Evolutionary conservation across 129 eudicot species (phyloP).

Genomic region (Flaveria bidentis): DNA sequence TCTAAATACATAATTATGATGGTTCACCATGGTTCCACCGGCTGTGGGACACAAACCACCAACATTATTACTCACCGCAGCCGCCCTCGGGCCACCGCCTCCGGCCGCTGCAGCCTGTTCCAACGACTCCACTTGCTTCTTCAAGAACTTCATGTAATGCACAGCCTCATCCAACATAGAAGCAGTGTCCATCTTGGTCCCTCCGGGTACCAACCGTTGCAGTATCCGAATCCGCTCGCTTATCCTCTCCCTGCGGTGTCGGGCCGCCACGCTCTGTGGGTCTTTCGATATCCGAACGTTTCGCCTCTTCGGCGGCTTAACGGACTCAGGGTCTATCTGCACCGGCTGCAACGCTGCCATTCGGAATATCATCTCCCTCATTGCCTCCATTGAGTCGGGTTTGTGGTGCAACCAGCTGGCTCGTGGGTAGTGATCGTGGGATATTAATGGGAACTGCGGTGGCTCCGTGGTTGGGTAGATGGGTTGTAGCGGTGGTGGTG

Average conservation of each 20-base stretch:
- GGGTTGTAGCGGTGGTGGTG: conserved; percentile 1
- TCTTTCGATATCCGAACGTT: conserved; percentile 65
- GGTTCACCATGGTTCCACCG: not conserved
- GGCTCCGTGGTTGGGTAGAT: not conserved
- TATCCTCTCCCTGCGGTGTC: conserved; percentile 61
- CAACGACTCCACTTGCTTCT: conserved; percentile 61
- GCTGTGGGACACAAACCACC: conserved; percentile 16
- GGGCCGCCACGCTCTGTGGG: conserved; percentile 69
- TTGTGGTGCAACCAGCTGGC: conserved; percentile 38
- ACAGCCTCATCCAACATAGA: conserved; percentile 95
- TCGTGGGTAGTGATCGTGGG: conserved; percentile 30
- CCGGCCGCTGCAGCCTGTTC: conserved; percentile 38
- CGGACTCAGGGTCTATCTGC: conserved; percentile 57
- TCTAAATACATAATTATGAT: conserved; percentile 34
- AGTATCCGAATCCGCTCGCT: conserved; percentile 68
- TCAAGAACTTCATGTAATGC: conserved; percentile 81
- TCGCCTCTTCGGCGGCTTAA: conserved; percentile 57
- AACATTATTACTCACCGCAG: not conserved
- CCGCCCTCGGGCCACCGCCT: not conserved
- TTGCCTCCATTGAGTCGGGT: conserved; percentile 52
- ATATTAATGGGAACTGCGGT: not conserved
- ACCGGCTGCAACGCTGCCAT: conserved; percentile 69
- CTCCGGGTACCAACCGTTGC: conserved; percentile 93
- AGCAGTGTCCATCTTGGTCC: conserved; percentile 95
- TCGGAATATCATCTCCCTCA: conserved; percentile 68